phyloP scores from a whole-genome alignment of 2,329 filamentous ascomycete species.

The Paraconiothyrium brasiliense region DNA sequence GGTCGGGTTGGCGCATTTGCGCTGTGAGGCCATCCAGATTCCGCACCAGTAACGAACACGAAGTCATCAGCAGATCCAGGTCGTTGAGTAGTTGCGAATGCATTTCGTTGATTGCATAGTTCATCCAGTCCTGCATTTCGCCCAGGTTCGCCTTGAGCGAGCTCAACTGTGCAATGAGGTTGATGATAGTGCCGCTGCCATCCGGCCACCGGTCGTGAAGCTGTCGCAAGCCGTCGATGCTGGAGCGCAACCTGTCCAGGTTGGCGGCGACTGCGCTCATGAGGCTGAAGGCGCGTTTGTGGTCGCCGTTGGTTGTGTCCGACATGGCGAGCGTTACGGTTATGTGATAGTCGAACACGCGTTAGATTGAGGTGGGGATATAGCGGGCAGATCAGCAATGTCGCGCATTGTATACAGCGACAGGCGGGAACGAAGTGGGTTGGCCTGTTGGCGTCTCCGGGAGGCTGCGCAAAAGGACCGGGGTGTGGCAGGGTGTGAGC shows the following conservation, averaged over 20 bases:
- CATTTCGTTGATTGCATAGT: conserved; percentile 44
- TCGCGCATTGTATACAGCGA: conserved; percentile 25
- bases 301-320: conserved; percentile 32
- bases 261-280: conserved; percentile 39
- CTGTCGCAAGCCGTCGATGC: conserved; percentile 44
- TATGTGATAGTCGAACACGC: conserved; percentile 14
- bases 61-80: conserved; percentile 44
- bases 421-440: conserved; percentile 12
- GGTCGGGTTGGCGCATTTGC: conserved; percentile 41
- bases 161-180: conserved; percentile 48
- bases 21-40: conserved; percentile 39
- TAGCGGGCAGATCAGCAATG: conserved; percentile 21
- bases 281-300: conserved; percentile 42
- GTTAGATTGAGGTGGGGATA: conserved; percentile 14
- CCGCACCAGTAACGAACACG: conserved; percentile 40
- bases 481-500: conserved; percentile 21
- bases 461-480: conserved; percentile 13
- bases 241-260: conserved; percentile 43
- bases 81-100: conserved; percentile 48
- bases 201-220: conserved; percentile 48
- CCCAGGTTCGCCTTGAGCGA: conserved; percentile 45
- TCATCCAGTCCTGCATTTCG: conserved; percentile 48
- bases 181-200: conserved; percentile 42
- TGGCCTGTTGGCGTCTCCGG: conserved; percentile 20
- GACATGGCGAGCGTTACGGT: conserved; percentile 31